Evolutionary conservation across 2,329 filamentous ascomycete species (phyloP), one percentile per base, ranked within the genome.

Genomic region (Neurospora sp.): DNA sequence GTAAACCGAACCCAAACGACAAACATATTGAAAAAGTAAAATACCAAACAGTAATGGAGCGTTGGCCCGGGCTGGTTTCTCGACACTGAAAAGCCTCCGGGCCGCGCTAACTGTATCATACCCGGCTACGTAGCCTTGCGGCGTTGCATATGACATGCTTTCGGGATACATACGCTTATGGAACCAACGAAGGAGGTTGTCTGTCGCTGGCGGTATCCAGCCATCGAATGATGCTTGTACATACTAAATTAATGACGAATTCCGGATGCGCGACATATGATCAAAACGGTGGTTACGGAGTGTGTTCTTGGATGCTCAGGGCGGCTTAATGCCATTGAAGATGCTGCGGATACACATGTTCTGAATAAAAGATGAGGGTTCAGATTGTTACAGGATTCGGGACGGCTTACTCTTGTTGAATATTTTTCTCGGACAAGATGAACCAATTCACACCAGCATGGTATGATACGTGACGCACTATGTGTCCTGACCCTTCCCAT

Each of bases 91-190:
- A 40, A 67, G 17, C 13, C 28, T 7, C 36, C 7, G n/a, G 28
- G 39, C 15, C 39, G 19, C 52, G 52, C 52, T 62, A n/a, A n/a
- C 52, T 62, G 52, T 36, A 62, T 17, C 52, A 62, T 62, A 62
- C 13, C 52, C 13, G 52, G 52, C 52, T 62, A 17, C 52, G 3
- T 33, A 62, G 52, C 52, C 52, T 62, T 62, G 23, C 52, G 52
- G 52, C 28, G 23, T 62, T 33, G 70, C 72, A 71, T 68, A 70
- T 70, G 43, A 68, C 68, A 68, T 28, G 62, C 62, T 71, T 72
- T 72, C 70, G 70, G 73, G 72, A 15, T 70, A 73, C 33, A 66
- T 42, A 71, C 58, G 69, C 71, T 74, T 71, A 70, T 46, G 71
- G 69, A 42, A 43, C 28, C 36, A 8, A 62, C 13, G 52, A 66